Percentiles rank a stretch among this genome's conserved stretches.
These are phyloP conservation scores for Oidiodendron maius DNA, from an alignment of 495 filamentous ascomycete species.

Conservation along the genomic window DNA sequence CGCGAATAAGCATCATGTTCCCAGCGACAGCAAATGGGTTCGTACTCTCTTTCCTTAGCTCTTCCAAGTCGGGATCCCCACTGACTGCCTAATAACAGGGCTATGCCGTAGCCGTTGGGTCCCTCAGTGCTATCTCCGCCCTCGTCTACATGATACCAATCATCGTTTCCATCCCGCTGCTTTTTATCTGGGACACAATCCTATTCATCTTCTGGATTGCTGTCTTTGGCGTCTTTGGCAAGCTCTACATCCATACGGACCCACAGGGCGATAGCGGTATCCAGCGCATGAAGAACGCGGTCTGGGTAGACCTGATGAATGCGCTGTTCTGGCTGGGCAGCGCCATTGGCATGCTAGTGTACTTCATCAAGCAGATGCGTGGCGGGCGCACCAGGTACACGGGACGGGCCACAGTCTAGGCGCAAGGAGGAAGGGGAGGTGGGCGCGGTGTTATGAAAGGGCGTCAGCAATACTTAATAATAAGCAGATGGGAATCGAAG, in stretches of 20 bases:
- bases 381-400: slow-evolving; percentile 38
- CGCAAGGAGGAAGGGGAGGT: neutral
- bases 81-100: slow-evolving; percentile 29
- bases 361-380: slow-evolving; percentile 39
- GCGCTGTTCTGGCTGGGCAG: slow-evolving; percentile 66
- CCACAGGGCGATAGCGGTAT: slow-evolving; percentile 53
- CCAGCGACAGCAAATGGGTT: slow-evolving; percentile 63
- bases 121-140: slow-evolving; percentile 53
- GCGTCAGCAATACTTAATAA: too few relatives aligned
- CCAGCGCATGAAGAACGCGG: slow-evolving; percentile 75
- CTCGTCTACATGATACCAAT: slow-evolving; percentile 56
- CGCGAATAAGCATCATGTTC: slow-evolving; percentile 42
- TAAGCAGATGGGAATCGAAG: too few relatives aligned
- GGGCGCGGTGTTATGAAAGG: neutral
- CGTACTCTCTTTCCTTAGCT: slow-evolving; percentile 11
- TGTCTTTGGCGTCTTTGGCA: slow-evolving; percentile 77
- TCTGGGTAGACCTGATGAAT: slow-evolving; percentile 65
- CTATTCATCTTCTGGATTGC: slow-evolving; percentile 72
- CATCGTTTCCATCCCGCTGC: slow-evolving; percentile 20
- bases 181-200: slow-evolving; percentile 64
- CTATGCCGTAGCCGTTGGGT: slow-evolving; percentile 63
- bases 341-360: slow-evolving; percentile 32
- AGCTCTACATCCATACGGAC: slow-evolving; percentile 65
- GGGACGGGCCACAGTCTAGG: slow-evolving; percentile 38
- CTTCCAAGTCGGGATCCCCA: neutral